These are phyloP conservation scores for Lactifluus echinatus DNA, from an alignment of 768 basidiomycete genomes.

Conservation along the genomic window DNA sequence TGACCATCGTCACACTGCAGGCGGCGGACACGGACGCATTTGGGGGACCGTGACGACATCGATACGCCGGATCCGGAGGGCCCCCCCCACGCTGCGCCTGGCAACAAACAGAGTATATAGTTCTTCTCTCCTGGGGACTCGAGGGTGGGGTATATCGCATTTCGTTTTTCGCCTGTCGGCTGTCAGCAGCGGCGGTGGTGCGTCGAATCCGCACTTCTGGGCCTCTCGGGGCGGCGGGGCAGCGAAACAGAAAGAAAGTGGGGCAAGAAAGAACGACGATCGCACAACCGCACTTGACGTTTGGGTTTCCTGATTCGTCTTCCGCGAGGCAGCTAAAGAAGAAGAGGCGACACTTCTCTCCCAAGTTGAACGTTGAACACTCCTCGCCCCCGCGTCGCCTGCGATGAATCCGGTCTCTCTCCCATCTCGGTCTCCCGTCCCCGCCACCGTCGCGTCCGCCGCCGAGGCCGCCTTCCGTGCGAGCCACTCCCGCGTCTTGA, in stretches of 20 bases:
- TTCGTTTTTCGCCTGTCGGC: conserved; percentile 15
- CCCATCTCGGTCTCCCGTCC: background rate
- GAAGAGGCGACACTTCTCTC: no score
- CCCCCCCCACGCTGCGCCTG: background rate
- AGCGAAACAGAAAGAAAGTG: no score
- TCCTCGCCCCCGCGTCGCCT: background rate
- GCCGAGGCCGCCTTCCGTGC: conserved; percentile 11
- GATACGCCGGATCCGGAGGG: background rate
- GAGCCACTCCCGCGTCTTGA: conserved; percentile 11
- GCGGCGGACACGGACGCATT: background rate
- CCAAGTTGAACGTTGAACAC: no score
- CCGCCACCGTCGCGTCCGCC: background rate
- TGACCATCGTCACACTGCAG: background rate
- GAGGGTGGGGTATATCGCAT: background rate
- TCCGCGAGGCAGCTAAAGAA: no score
- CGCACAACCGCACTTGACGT: no score
- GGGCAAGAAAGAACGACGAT: no score
- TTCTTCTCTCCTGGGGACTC: no score
- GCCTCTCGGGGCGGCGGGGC: no score
- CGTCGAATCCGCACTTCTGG: background rate
- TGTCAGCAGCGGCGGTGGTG: background rate
- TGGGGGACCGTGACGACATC: conserved; percentile 6
- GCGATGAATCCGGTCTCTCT: background rate
- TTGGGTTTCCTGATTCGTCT: no score
- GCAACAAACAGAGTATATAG: no score